Conservation (phyloP, 345 rosid genomes). For the Murraya koenigii region DNA sequence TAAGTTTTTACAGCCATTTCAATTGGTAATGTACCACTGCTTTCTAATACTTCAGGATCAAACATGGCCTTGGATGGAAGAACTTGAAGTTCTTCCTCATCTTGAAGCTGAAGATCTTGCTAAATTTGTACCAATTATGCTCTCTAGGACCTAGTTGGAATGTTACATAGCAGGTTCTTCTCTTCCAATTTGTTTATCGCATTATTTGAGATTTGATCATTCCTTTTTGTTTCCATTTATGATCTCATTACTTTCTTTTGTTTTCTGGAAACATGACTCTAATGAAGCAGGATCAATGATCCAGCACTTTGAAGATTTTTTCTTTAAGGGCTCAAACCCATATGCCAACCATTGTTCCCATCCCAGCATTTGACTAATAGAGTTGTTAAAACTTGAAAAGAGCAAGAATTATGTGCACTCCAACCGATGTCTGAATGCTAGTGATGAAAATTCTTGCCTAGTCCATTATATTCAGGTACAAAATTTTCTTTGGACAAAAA, state of each 20-base stretch:
- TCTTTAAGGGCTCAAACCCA: conserved; percentile 57
- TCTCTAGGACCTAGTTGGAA: conserved; percentile 72
- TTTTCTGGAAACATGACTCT: conserved; percentile 62
- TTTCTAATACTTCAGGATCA: conserved; percentile 63
- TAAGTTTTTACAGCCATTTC: conserved; percentile 82
- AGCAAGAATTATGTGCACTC: conserved; percentile 58
- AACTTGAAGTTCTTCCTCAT: conserved; percentile 59
- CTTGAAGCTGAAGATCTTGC: conserved; percentile 67
- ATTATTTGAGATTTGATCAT: background rate
- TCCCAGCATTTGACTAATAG: conserved; percentile 80
- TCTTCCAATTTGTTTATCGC: background rate
- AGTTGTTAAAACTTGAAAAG: conserved; percentile 61
- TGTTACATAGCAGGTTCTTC: conserved; percentile 72
- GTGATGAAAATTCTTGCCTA: conserved; percentile 74
- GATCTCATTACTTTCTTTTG: conserved; percentile 15
- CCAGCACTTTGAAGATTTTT: conserved; percentile 52
- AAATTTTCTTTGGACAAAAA: background rate
- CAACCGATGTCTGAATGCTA: conserved; percentile 70
- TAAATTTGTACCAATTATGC: conserved; percentile 65
- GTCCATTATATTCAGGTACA: conserved; percentile 88
- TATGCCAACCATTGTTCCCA: conserved; percentile 66
- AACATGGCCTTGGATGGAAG: conserved; percentile 75
- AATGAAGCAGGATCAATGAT: conserved; percentile 71
- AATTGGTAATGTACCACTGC: conserved; percentile 79
- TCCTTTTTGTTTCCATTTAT: background rate